Evolutionary conservation across 139 green algal genomes (phyloP).

Genomic region (Coelastrella sp.): DNA sequence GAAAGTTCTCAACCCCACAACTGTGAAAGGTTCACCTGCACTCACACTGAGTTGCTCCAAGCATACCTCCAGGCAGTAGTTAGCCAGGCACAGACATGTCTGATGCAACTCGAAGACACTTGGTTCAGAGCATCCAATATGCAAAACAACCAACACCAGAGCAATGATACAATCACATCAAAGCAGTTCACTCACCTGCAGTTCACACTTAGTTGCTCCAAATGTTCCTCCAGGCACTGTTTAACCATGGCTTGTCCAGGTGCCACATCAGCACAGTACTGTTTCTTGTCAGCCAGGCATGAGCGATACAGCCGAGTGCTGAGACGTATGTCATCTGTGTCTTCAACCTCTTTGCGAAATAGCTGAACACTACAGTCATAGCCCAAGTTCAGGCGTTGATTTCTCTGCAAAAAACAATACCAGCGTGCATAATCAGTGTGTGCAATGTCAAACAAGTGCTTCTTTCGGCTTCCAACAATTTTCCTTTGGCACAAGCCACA

Average conservation of each 20-base stretch:
- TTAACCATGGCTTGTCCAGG: conserved; percentile 54
- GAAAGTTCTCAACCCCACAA: too few relatives aligned
- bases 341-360: conserved; percentile 87
- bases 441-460: neutral
- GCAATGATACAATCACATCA: neutral
- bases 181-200: conserved; percentile 42
- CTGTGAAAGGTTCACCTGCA: too few relatives aligned
- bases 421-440: too few relatives aligned
- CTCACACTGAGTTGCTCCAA: too few relatives aligned
- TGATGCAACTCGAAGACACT: too few relatives aligned
- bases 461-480: neutral
- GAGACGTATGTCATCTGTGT: conserved; percentile 87
- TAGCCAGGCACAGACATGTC: too few relatives aligned
- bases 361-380: conserved; percentile 87
- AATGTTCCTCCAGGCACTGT: conserved; percentile 83
- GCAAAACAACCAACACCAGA: neutral
- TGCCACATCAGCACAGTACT: conserved; percentile 71
- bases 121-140: neutral
- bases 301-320: conserved; percentile 67
- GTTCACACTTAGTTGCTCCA: conserved; percentile 37
- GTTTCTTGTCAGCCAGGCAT: conserved; percentile 73
- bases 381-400: conserved; percentile 52
- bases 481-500: neutral
- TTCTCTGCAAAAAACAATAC: neutral
- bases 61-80: too few relatives aligned